Evolutionary conservation across 345 rosid genomes (phyloP).

Genomic region (Acer negundo): DNA sequence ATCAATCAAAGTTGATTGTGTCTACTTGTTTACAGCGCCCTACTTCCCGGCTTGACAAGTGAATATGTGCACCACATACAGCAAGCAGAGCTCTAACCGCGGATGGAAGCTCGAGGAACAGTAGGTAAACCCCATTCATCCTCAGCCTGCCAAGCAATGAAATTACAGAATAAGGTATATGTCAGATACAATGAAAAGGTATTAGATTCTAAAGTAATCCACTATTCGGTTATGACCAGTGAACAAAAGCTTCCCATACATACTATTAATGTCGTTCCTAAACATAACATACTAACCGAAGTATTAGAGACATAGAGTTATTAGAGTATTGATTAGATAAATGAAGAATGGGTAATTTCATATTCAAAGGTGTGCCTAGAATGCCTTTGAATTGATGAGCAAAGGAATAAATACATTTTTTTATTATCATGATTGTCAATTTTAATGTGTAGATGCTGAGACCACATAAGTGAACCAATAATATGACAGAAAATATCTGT

Average conservation of each 20-base stretch:
- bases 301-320: not conserved
- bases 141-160: constrained; percentile 60
- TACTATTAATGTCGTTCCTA: not conserved
- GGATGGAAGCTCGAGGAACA: constrained; percentile 82
- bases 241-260: not conserved
- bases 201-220: not conserved
- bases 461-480: not conserved
- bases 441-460: not conserved
- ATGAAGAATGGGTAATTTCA: not conserved
- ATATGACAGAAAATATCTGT: not conserved
- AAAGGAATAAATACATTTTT: too few relatives aligned
- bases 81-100: constrained; percentile 39
- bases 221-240: not conserved
- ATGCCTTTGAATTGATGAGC: not conserved
- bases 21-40: constrained; percentile 24
- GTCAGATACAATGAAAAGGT: not conserved
- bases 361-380: not conserved
- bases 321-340: not conserved
- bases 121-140: constrained; percentile 91
- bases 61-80: not conserved
- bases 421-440: not conserved
- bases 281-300: not conserved
- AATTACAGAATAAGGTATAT: not conserved
- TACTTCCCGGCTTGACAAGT: constrained; percentile 7
- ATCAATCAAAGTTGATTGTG: constrained; percentile 16